Percentiles rank a stretch among this genome's conserved stretches.
Conservation (phyloP, 176 grass and related monocot genomes). For the Hordeum vulgare region DNA sequence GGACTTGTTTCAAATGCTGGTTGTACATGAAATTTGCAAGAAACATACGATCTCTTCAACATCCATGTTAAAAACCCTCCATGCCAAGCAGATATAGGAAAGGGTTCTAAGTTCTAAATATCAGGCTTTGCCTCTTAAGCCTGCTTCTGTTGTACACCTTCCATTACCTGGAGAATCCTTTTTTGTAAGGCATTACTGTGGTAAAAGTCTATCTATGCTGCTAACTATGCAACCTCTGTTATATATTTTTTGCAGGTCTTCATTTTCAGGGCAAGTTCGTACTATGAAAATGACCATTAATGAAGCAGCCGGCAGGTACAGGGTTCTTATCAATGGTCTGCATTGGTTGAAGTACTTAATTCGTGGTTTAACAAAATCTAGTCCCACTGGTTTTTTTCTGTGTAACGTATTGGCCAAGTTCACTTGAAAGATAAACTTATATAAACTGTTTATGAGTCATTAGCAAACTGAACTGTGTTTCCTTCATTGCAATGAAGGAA, state of each 20-base stretch:
- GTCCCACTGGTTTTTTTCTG: neutral
- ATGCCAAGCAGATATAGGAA: neutral
- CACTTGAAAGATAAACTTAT: neutral
- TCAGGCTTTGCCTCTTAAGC: neutral
- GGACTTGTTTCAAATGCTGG: neutral
- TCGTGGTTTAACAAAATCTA: neutral
- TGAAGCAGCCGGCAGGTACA: slow-evolving; percentile 8
- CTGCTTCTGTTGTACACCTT: neutral
- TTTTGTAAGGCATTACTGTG: neutral
- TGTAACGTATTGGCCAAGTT: neutral
- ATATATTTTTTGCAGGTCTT: slow-evolving; percentile 42
- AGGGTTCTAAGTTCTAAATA: neutral
- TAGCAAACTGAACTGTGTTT: neutral
- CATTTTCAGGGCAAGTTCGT: slow-evolving; percentile 71
- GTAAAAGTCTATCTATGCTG: neutral
- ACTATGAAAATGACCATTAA: slow-evolving; percentile 35
- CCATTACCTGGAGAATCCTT: neutral
- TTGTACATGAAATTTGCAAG: neutral
- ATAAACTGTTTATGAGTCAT: neutral
- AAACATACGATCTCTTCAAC: neutral
- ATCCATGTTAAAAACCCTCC: neutral
- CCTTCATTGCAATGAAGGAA: neutral
- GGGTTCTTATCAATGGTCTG: neutral
- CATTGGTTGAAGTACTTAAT: neutral
- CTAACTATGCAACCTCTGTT: neutral